Percentiles rank a stretch among this genome's conserved stretches.
Evolutionary conservation across 805 yeast genomes (phyloP).

Genomic region (Spathaspora boniae): DNA sequence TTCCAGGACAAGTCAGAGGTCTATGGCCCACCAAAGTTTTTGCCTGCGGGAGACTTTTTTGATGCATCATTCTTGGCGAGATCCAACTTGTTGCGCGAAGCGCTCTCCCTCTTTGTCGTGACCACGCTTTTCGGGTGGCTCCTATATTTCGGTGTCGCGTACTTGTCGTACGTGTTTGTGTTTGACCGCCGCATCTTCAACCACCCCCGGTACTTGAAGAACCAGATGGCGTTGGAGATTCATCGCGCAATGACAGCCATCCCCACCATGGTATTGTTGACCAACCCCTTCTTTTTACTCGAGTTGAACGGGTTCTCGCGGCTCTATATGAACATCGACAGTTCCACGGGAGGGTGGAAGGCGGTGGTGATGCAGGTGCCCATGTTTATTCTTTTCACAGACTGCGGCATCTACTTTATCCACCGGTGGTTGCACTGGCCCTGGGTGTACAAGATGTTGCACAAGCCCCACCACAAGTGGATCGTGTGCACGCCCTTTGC

Average conservation of each 20-base stretch:
- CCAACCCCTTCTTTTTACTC: slow-evolving; percentile 84
- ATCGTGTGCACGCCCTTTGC: slow-evolving; percentile 98
- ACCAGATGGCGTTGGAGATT: slow-evolving; percentile 86
- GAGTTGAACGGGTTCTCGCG: slow-evolving; percentile 83
- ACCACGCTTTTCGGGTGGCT: slow-evolving; percentile 84
- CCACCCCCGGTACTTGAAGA: slow-evolving; percentile 93
- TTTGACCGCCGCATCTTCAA: slow-evolving; percentile 88
- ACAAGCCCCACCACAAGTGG: slow-evolving; percentile 99
- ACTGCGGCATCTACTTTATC: slow-evolving; percentile 84
- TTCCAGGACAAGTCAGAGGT: slow-evolving; percentile 38
- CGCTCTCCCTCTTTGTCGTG: slow-evolving; percentile 58
- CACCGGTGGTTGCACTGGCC: slow-evolving; percentile 97
- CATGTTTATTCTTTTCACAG: slow-evolving; percentile 85
- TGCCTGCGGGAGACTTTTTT: slow-evolving; percentile 55
- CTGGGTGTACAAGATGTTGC: slow-evolving; percentile 74
- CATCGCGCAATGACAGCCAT: slow-evolving; percentile 74
- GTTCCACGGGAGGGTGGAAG: slow-evolving; percentile 64
- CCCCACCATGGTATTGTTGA: slow-evolving; percentile 82
- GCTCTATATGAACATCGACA: slow-evolving; percentile 64
- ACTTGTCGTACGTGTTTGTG: slow-evolving; percentile 69
- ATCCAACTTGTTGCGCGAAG: slow-evolving; percentile 69
- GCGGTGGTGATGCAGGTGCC: slow-evolving; percentile 68
- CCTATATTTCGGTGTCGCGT: slow-evolving; percentile 73
- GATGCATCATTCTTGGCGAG: slow-evolving; percentile 70
- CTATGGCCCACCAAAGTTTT: slow-evolving; percentile 60